Conservation (phyloP, 306 rosid species). For the Malus domestica region DNA sequence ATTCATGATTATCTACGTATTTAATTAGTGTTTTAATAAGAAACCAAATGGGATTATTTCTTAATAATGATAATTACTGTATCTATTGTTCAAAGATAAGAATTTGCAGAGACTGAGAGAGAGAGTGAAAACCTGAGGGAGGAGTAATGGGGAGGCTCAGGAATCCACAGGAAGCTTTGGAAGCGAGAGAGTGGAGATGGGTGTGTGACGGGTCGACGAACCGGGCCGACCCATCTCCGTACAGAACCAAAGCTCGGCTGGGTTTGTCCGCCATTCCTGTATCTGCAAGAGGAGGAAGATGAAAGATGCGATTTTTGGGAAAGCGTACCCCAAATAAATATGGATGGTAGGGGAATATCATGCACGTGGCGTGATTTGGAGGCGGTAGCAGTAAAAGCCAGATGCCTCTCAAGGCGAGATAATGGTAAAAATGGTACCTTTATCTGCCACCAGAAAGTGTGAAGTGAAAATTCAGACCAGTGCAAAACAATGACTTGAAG, state of each 20-base stretch:
- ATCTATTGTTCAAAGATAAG: background rate
- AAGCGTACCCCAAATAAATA: background rate
- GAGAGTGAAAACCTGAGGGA: slow-evolving; percentile 40
- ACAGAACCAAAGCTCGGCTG: slow-evolving; percentile 67
- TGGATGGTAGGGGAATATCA: background rate
- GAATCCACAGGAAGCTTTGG: slow-evolving; percentile 62
- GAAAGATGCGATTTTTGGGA: background rate
- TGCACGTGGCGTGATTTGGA: background rate
- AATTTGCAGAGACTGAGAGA: background rate
- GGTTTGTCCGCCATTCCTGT: slow-evolving; percentile 77
- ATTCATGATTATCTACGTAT: background rate
- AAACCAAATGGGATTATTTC: background rate
- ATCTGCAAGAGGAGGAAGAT: background rate
- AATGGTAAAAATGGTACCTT: background rate
- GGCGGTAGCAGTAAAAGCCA: background rate
- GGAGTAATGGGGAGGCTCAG: slow-evolving; percentile 58
- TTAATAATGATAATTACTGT: background rate
- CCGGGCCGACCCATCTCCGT: slow-evolving; percentile 68
- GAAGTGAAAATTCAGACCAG: too few species aligned
- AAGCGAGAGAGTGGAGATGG: slow-evolving; percentile 64
- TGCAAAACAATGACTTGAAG: too few species aligned
- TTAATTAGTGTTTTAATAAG: background rate
- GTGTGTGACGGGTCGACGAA: slow-evolving; percentile 41
- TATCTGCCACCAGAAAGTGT: background rate
- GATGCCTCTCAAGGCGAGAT: background rate